Conservation (phyloP, 2,329 filamentous ascomycete species). For the Fusarium hostae region DNA sequence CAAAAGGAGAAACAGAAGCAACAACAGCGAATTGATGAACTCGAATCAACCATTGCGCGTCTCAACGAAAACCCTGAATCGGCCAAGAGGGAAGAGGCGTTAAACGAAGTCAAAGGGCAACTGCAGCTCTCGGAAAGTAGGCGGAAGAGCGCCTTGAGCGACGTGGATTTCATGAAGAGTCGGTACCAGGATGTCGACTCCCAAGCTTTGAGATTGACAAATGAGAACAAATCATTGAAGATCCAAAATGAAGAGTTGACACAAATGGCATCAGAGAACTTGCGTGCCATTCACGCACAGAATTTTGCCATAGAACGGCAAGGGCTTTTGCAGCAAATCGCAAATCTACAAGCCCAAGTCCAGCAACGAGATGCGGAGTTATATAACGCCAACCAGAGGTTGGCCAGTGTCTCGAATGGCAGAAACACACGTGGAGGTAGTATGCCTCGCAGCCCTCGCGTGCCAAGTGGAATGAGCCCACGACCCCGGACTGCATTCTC, state of each 20-base stretch:
- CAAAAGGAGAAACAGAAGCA: conserved; percentile 53
- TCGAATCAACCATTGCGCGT: conserved; percentile 50
- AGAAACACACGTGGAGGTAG: conserved; percentile 67
- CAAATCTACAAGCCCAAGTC: conserved; percentile 55
- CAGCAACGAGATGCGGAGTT: conserved; percentile 65
- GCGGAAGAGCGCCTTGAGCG: conserved; percentile 56
- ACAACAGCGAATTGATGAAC: conserved; percentile 50
- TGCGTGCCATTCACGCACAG: conserved; percentile 59
- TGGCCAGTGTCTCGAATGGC: conserved; percentile 58
- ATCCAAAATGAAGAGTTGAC: conserved; percentile 54
- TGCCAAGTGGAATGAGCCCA: conserved; percentile 63
- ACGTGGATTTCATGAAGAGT: conserved; percentile 66
- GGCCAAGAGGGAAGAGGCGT: conserved; percentile 43
- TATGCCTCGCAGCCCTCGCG: conserved; percentile 67
- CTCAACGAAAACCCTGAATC: conserved; percentile 43
- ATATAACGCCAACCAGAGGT: conserved; percentile 58
- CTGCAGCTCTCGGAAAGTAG: conserved; percentile 55
- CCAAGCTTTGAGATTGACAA: conserved; percentile 55
- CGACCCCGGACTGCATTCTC: conserved; percentile 48
- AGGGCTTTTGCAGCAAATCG: conserved; percentile 52
- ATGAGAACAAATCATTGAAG: conserved; percentile 60
- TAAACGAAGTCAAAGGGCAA: conserved; percentile 53
- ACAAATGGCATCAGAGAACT: conserved; percentile 57
- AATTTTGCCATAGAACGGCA: conserved; percentile 53
- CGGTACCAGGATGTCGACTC: conserved; percentile 70